These are phyloP conservation scores for Butyriboletus appendiculatus DNA, from an alignment of 1,284 basidiomycete genomes.

Conservation along the genomic window DNA sequence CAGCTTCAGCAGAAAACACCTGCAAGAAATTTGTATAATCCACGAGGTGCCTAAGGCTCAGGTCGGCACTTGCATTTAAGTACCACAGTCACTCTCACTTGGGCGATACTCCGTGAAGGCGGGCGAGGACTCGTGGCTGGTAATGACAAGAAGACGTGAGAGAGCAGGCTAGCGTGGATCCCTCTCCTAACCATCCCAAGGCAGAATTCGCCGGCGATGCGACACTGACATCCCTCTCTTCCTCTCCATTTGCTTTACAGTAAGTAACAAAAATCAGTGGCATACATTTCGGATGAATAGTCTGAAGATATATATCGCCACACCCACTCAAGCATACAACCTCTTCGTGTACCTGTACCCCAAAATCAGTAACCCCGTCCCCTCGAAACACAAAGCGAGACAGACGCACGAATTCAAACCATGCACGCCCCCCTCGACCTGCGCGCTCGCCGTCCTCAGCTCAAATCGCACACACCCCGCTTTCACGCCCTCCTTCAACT, in stretches of 20 bases:
- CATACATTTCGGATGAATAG: neutral
- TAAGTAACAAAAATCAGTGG: neutral
- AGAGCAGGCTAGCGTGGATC: too few species aligned
- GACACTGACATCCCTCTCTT: too few species aligned
- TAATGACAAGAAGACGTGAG: too few species aligned
- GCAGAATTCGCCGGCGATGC: too few species aligned
- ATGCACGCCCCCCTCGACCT: conserved; percentile 95
- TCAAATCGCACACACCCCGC: conserved; percentile 85
- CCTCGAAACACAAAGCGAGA: neutral
- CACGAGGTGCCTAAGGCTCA: too few species aligned
- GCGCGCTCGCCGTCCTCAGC: conserved; percentile 92
- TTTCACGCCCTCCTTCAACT: conserved; percentile 64
- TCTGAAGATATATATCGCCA: neutral
- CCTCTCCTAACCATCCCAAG: too few species aligned
- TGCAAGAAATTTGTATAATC: too few species aligned
- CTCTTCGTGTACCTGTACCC: conserved; percentile 36
- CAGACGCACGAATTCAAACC: conserved; percentile 81
- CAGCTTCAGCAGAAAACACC: too few species aligned
- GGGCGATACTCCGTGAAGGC: too few species aligned
- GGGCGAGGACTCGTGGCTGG: too few species aligned
- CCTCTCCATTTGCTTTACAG: neutral
- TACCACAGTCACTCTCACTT: too few species aligned
- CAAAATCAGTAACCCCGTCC: neutral
- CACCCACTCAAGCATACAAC: conserved; percentile 30
- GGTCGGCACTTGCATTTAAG: too few species aligned